phyloP scores from a whole-genome alignment of 257 asterid species.

The Solanum rostratum region DNA sequence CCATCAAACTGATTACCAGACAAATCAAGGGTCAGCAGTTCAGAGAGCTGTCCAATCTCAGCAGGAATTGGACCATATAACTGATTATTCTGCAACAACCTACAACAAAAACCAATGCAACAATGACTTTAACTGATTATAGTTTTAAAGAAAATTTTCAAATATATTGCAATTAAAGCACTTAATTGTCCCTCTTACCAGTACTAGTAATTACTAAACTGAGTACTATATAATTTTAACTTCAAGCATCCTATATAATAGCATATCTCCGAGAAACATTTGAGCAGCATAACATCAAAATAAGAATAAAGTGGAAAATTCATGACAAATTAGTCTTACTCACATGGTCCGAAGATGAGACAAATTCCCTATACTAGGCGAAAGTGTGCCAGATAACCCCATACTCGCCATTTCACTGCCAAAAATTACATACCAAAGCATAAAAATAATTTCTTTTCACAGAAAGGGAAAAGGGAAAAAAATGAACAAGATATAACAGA shows the following conservation, averaged over 20 bases:
- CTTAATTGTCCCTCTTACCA: not conserved
- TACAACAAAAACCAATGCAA: not conserved
- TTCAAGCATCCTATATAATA: not conserved
- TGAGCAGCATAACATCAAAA: not conserved
- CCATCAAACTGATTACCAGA: conserved; percentile 72
- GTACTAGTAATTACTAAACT: not conserved
- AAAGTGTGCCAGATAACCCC: conserved; percentile 76
- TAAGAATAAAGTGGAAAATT: not conserved
- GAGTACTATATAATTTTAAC: not conserved
- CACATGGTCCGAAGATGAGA: conserved; percentile 71
- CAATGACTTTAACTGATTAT: not conserved
- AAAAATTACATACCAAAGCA: not conserved
- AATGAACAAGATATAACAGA: not conserved
- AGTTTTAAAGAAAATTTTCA: not conserved
- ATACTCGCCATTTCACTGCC: conserved; percentile 71
- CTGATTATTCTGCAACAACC: conserved; percentile 73
- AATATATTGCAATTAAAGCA: not conserved
- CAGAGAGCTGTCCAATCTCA: conserved; percentile 70
- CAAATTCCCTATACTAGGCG: conserved; percentile 70
- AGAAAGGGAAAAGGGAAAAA: not conserved
- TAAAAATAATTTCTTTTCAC: not conserved
- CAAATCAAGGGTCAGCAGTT: conserved; percentile 68
- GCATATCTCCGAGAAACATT: not conserved
- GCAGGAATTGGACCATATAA: conserved; percentile 54
- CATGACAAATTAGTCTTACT: conserved; percentile 13